Percentiles rank a stretch among this genome's conserved stretches.
These are phyloP conservation scores for Cunninghamia lanceolata DNA, from an alignment of 75 land plant species.

Conservation along the genomic window DNA sequence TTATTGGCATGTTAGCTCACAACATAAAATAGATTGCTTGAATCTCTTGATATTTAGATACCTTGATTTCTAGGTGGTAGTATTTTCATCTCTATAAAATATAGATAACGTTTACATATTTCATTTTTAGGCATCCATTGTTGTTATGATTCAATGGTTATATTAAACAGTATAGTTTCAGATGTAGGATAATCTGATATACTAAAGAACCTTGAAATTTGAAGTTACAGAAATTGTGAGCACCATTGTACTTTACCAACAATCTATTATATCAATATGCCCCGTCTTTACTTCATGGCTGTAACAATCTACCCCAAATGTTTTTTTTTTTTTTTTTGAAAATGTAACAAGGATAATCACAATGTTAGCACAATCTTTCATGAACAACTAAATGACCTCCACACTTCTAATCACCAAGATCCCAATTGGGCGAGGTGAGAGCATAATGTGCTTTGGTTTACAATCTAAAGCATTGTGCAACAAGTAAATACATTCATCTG, in stretches of 20 bases:
- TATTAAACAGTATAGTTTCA: background rate
- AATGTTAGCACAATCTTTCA: too few relatives aligned
- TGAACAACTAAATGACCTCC: too few relatives aligned
- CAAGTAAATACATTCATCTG: too few relatives aligned
- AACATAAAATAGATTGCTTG: background rate
- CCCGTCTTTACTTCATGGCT: background rate
- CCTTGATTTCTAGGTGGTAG: background rate
- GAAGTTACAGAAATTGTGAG: background rate
- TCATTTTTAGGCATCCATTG: background rate
- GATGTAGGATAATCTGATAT: background rate
- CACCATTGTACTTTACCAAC: background rate
- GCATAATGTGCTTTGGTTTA: too few relatives aligned
- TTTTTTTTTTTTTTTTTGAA: too few relatives aligned
- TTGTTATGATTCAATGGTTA: background rate
- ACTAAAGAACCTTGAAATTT: too few relatives aligned
- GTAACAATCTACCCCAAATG: too few relatives aligned
- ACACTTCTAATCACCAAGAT: too few relatives aligned
- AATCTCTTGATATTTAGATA: background rate
- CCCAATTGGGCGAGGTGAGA: too few relatives aligned
- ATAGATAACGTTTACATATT: background rate
- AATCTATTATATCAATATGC: background rate
- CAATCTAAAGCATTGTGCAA: too few relatives aligned
- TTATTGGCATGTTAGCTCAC: background rate
- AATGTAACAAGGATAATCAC: too few relatives aligned
- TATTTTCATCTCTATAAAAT: background rate